Evolutionary conservation across 352 stramenopile species (phyloP).

Genomic region (Phytophthora fragariaefolia): DNA sequence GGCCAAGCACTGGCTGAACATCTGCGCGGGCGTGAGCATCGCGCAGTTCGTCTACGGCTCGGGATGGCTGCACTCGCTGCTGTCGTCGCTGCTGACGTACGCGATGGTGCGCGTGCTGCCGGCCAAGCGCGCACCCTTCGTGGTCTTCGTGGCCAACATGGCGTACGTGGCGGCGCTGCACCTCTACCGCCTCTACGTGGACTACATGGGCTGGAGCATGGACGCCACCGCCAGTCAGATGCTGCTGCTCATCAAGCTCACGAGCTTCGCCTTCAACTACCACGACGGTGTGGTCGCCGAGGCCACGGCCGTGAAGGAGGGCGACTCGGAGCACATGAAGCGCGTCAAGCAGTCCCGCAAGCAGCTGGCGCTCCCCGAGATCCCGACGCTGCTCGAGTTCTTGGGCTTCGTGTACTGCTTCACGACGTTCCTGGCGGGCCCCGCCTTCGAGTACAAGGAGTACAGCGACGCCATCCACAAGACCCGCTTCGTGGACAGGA

Average conservation of each 20-base stretch:
- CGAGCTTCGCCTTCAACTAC: constrained; percentile 98
- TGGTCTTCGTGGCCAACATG: constrained; percentile 96
- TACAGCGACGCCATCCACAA: neutral
- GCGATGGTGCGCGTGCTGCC: constrained; percentile 42
- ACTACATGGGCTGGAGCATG: constrained; percentile 94
- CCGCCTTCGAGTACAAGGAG: constrained; percentile 95
- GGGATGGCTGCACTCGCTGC: constrained; percentile 95
- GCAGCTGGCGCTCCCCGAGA: constrained; percentile 72
- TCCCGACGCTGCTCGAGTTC: constrained; percentile 94
- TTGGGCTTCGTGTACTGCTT: constrained; percentile 98
- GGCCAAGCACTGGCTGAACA: constrained; percentile 93
- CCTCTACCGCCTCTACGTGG: constrained; percentile 95
- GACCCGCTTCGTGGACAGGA: neutral
- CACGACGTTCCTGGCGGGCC: constrained; percentile 94
- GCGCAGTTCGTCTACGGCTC: constrained; percentile 94
- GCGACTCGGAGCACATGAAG: constrained; percentile 31
- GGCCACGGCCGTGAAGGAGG: constrained; percentile 16
- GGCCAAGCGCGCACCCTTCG: constrained; percentile 60
- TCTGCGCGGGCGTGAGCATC: constrained; percentile 91
- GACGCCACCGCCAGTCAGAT: constrained; percentile 92
- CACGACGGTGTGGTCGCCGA: constrained; percentile 92
- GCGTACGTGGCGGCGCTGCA: constrained; percentile 92
- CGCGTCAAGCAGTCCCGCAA: constrained; percentile 42
- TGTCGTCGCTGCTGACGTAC: constrained; percentile 93
- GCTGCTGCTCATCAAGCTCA: constrained; percentile 97